Conservation (phyloP, 805 yeast species). For the Starmerella gropengiesseri region DNA sequence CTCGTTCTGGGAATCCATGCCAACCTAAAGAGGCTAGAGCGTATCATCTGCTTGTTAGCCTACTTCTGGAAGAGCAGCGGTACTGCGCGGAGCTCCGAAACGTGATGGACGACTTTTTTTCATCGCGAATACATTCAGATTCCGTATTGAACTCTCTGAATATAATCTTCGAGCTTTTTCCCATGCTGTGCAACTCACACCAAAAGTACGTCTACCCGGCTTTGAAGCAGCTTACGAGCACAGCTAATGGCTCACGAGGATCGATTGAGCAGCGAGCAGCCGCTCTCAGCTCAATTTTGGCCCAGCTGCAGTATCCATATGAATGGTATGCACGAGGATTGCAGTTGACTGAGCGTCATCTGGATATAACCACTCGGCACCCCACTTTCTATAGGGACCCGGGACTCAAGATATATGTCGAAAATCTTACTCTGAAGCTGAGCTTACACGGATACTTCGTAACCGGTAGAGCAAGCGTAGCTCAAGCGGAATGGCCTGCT, state of each 20-base stretch:
- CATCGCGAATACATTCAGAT: neutral
- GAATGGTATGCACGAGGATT: conserved; percentile 8
- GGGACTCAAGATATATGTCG: conserved; percentile 5
- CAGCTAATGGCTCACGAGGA: neutral
- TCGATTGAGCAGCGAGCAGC: neutral
- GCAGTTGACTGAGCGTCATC: conserved; percentile 6
- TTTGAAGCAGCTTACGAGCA: neutral
- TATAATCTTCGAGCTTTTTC: conserved; percentile 10
- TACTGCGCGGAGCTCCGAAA: conserved; percentile 8
- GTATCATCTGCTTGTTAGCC: neutral
- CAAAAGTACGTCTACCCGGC: conserved; percentile 2
- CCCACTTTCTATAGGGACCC: conserved; percentile 6
- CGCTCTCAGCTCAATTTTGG: neutral
- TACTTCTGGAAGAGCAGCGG: conserved; percentile 8
- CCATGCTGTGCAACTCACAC: conserved; percentile 10
- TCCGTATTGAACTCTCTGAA: conserved; percentile 1
- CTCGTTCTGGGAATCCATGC: neutral
- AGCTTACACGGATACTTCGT: conserved; percentile 2
- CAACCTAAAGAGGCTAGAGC: neutral
- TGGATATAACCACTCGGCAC: neutral
- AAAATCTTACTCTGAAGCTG: neutral
- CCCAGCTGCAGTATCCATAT: conserved; percentile 1
- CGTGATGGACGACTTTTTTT: conserved; percentile 5
- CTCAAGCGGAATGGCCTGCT: neutral
- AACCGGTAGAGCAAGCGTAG: neutral